These are phyloP conservation scores for Ganoderma sinense DNA, from an alignment of 1,284 basidiomycete species.

Conservation along the genomic window DNA sequence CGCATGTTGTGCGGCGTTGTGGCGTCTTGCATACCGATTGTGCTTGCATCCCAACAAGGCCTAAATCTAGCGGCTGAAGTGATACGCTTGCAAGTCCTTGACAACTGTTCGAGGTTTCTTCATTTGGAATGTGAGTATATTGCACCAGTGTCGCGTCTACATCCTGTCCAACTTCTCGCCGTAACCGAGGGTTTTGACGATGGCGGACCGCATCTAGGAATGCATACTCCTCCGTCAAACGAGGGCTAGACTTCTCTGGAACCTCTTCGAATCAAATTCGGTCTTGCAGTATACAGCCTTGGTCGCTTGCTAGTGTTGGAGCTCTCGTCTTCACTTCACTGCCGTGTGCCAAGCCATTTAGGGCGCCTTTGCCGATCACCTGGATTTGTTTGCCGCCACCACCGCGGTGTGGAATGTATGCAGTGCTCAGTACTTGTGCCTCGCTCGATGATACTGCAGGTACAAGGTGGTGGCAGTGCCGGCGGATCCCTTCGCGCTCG, in stretches of 20 bases:
- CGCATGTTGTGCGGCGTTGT: neutral
- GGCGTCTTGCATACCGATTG: neutral
- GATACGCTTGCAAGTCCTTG: neutral
- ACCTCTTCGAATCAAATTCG: neutral
- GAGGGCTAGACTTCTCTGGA: neutral
- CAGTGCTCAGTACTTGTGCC: neutral
- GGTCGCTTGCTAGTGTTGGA: neutral
- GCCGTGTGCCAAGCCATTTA: neutral
- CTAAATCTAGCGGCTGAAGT: neutral
- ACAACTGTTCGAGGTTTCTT: neutral
- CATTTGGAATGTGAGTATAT: too few species aligned
- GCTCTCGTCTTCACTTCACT: neutral
- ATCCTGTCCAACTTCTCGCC: neutral
- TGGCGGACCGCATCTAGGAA: neutral
- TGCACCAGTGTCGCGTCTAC: neutral
- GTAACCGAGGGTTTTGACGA: too few species aligned
- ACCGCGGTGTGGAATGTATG: neutral
- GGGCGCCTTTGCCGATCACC: neutral
- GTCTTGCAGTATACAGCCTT: neutral
- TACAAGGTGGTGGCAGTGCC: too few species aligned
- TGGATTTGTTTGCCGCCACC: neutral
- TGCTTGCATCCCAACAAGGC: neutral
- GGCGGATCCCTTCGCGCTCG: neutral
- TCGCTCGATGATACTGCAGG: neutral
- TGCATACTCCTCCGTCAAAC: neutral